Evolutionary conservation across 495 filamentous ascomycete genomes (phyloP), one percentile per base, ranked within the genome.

Genomic region (Bombardia bombarda): DNA sequence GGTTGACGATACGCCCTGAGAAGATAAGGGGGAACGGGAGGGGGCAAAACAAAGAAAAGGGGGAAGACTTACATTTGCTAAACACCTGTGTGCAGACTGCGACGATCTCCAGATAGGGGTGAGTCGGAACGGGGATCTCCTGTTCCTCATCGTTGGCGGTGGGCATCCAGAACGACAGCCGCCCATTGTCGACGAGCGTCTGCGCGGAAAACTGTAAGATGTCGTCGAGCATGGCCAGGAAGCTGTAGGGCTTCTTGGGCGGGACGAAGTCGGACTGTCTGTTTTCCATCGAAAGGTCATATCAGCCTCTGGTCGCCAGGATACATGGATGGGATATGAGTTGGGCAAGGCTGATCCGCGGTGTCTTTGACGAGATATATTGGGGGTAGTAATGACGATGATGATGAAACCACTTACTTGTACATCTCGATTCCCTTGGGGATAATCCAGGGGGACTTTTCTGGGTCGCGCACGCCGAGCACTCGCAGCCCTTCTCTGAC

Each of bases 141-240:
- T 76, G 69, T 33, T 75, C 69, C 39, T 75, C 76, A 39, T 92
- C 87, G 56, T 86, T 90, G 1, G 87, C 79, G 1, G 89, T 94
- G 0, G 92, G 92, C 89, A 97, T 96, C 92, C 92, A 99, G 70
- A 99, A 88, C 7, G 79, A 84, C 2, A 98, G 55, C 33, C 92
- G 69, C 0, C 89, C 93, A 46, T 77, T 66, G 24, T 86, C 80
- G n/a, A 96, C 86, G 3, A 99, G 69, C n/a, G 76, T 80, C 10
- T 72, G 65, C 1, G 80, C 75, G 0, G 89, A 78, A 55, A 97
- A 99, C 21, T 81, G 69, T 9, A 97, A 73, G 34, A 99, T 84
- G 60, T 95, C 87, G 52, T 85, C 82, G 37, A 94, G 72, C 81
- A 99, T 84, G 4, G 86, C 82, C 26, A 81, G 71, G 50, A 99